Conservation (phyloP, 371 early-diverging fungal species). For the Mucor mucedo region DNA sequence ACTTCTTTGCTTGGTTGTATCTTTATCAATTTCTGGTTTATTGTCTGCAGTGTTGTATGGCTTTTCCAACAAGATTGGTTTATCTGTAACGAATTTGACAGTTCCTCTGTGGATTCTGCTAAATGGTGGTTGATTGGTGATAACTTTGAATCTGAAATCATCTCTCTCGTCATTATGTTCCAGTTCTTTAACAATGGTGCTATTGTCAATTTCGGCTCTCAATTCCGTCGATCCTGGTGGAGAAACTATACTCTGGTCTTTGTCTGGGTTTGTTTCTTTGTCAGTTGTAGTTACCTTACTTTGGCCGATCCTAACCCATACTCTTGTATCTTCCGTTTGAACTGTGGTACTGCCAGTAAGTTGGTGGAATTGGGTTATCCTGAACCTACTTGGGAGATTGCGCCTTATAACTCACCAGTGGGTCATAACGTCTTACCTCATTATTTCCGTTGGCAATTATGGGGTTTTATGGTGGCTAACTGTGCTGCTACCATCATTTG, state of each 20-base stretch:
- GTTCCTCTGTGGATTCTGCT: conserved; percentile 65
- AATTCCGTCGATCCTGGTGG: conserved; percentile 67
- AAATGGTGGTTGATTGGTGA: conserved; percentile 86
- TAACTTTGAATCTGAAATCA: conserved; percentile 75
- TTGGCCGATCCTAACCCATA: conserved; percentile 76
- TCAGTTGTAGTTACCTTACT: conserved; percentile 57
- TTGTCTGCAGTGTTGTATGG: conserved; percentile 43
- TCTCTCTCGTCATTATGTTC: conserved; percentile 67
- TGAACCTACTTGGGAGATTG: conserved; percentile 55
- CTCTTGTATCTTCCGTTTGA: conserved; percentile 75
- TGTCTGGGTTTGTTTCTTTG: conserved; percentile 59
- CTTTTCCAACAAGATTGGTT: conserved; percentile 72
- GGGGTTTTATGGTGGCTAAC: conserved; percentile 48
- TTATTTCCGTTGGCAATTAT: conserved; percentile 68
- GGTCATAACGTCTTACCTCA: conserved; percentile 77
- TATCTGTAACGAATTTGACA: conserved; percentile 80
- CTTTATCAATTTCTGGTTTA: conserved; percentile 71
- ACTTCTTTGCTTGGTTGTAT: conserved; percentile 71
- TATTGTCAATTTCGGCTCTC: conserved; percentile 73
- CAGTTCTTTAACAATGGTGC: conserved; percentile 75
- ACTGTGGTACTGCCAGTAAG: conserved; percentile 67
- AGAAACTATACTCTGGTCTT: conserved; percentile 66
- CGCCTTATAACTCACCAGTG: conserved; percentile 58
- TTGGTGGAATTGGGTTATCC: conserved; percentile 58
- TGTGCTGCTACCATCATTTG: conserved; percentile 45